Conservation (phyloP, 73 alveolate genomes). For the Effrenium voratum region DNA sequence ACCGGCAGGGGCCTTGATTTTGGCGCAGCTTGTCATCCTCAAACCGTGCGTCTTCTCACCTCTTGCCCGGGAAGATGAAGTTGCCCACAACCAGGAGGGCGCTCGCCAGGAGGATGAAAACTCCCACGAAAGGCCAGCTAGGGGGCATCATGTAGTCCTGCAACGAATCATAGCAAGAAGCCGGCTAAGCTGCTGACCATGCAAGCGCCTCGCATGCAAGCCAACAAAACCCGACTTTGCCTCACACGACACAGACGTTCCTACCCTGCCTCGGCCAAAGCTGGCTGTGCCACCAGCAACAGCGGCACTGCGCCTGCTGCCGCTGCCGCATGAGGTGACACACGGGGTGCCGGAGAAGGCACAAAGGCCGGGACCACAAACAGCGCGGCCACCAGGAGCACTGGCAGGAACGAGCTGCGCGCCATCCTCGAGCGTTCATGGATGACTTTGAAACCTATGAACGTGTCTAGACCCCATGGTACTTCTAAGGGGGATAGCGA, state of each 20-base stretch:
- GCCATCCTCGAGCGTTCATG: no score
- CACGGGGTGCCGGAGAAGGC: conserved; percentile 85
- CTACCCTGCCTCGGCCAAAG: conserved; percentile 92
- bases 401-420: conserved; percentile 81
- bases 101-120: conserved; percentile 29
- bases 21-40: neutral
- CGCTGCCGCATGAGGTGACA: conserved; percentile 46
- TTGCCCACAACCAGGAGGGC: conserved; percentile 87
- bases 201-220: neutral
- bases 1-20: neutral
- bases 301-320: conserved; percentile 76
- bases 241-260: no score
- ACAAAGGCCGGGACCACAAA: conserved; percentile 81
- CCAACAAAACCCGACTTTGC: neutral
- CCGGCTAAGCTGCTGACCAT: no score
- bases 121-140: conserved; percentile 81
- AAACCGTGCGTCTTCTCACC: neutral
- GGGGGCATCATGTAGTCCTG: conserved; percentile 93
- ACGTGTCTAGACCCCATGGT: no score
- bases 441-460: no score
- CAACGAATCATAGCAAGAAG: neutral
- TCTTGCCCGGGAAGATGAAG: conserved; percentile 86
- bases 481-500: no score
- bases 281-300: conserved; percentile 77
- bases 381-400: conserved; percentile 72